Evolutionary conservation across 306 rosid genomes (phyloP), one percentile per base, ranked within the genome.

Genomic region (Lathyrus tuberosus): DNA sequence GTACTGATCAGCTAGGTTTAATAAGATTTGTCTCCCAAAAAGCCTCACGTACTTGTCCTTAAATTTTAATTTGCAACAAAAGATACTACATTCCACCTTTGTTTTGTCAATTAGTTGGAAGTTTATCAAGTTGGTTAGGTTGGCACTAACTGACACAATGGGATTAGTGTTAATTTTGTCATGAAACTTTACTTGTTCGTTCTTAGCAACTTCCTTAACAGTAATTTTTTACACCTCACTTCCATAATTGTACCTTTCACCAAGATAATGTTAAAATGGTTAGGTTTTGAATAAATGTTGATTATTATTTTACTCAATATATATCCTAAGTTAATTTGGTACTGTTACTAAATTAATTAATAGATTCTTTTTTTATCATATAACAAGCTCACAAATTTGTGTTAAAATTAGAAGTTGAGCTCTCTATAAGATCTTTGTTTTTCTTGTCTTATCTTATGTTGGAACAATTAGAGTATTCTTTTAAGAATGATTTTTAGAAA

Each of bases 171-270:
- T 77, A 46, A 35, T 44, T 65, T 64, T 77, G 73, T 64, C 77
- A 13, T 10, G 30, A 57, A 56, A 57, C 63, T 65, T 56, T 64
- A 35, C 2, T 10, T 56, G 15, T 65, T 13, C 62, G 44, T 77
- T 56, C 81, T 71, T 33, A 10, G 73, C 81, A 77, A 46, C 69
- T 77, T 71, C 77, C 77, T 46, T 46, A 62, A 64, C 56, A 22
- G 10, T 40, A 31, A 54, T 22, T 56, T 56, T 54, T 31, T 53
- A 71, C 63, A 33, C 35, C 67, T 53, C 42, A 43, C 53, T 62
- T 47, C 60, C 49, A 69, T 54, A 16, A 62, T 30, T 69, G 42
- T 62, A 43, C 24, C 75, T 62, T 68, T 76, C 75, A 20, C 56
- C 47, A 5, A 64, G 5, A 47, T 38, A 46, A 37, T 64, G 73